Evolutionary conservation across 805 yeast species (phyloP).

Genomic region (Saccharomycopsis malanga): DNA sequence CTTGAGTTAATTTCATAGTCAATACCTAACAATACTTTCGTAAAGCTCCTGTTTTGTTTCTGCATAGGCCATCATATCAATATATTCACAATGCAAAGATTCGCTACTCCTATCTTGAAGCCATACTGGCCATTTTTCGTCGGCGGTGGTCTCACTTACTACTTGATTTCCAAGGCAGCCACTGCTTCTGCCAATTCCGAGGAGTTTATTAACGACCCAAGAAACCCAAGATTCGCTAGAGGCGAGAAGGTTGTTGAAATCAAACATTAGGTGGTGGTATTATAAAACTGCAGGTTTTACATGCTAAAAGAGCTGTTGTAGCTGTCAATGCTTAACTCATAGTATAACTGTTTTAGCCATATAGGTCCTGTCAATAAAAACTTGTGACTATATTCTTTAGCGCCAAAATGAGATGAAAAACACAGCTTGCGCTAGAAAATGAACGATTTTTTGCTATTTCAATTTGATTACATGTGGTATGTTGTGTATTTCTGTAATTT

Average conservation of each 20-base stretch:
- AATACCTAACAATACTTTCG: not conserved
- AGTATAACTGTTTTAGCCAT: too few relatives aligned
- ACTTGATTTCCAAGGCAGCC: constrained; percentile 62
- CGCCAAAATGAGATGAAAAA: too few relatives aligned
- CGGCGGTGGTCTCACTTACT: constrained; percentile 72
- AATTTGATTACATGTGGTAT: too few relatives aligned
- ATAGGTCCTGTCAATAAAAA: too few relatives aligned
- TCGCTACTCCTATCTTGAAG: constrained; percentile 43
- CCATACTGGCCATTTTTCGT: constrained; percentile 84
- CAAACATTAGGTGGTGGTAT: constrained; percentile 23
- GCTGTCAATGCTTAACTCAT: too few relatives aligned
- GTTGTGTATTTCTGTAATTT: too few relatives aligned
- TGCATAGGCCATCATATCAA: too few relatives aligned
- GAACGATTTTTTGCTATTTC: too few relatives aligned
- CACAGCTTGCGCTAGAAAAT: too few relatives aligned
- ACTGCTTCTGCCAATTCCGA: constrained; percentile 60
- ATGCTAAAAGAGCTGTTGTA: too few relatives aligned
- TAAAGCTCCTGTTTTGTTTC: not conserved
- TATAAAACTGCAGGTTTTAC: too few relatives aligned
- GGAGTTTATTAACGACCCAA: constrained; percentile 89
- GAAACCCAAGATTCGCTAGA: constrained; percentile 81
- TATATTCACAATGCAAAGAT: constrained; percentile 30
- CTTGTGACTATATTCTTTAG: too few relatives aligned
- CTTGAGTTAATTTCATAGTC: not conserved
- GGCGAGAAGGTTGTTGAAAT: constrained; percentile 44